phyloP scores from a whole-genome alignment of 768 basidiomycete genomes.

The Cystofilobasidium ferigula region DNA sequence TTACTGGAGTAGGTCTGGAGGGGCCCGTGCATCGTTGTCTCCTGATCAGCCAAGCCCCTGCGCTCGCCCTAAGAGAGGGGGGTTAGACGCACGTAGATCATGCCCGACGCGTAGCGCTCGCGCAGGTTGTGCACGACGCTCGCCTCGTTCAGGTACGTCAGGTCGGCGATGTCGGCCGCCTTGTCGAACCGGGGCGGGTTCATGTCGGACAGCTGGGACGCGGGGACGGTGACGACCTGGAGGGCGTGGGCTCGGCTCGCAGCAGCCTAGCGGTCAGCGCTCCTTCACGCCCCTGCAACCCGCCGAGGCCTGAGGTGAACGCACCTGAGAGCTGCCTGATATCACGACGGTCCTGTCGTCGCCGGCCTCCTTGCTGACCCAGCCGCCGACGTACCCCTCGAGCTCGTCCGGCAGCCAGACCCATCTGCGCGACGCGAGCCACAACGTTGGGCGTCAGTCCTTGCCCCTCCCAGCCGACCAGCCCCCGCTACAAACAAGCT shows the following conservation, averaged over 20 bases:
- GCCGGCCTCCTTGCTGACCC: slow-evolving; percentile 21
- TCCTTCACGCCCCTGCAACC: background rate
- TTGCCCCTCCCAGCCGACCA: too few relatives aligned
- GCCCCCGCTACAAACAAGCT: background rate
- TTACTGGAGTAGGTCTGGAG: slow-evolving; percentile 67
- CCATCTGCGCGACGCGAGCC: slow-evolving; percentile 16
- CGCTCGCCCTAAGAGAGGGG: background rate
- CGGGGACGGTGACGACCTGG: slow-evolving; percentile 15
- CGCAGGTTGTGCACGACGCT: slow-evolving; percentile 97
- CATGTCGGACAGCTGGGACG: slow-evolving; percentile 26
- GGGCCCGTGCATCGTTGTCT: background rate
- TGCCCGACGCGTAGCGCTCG: slow-evolving; percentile 75
- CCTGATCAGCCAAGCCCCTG: background rate
- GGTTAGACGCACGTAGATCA: slow-evolving; percentile 65
- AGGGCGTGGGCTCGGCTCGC: background rate
- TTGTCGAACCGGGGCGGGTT: slow-evolving; percentile 60
- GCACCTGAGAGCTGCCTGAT: slow-evolving; percentile 5
- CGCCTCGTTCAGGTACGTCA: slow-evolving; percentile 95
- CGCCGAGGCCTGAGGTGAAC: background rate
- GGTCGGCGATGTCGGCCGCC: slow-evolving; percentile 93
- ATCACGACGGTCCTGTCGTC: slow-evolving; percentile 9
- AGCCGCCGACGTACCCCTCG: slow-evolving; percentile 26
- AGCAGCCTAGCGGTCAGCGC: background rate
- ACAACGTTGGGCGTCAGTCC: background rate
- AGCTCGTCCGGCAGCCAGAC: slow-evolving; percentile 23